These are phyloP conservation scores for Lactarius hengduanensis DNA, from an alignment of 768 basidiomycete species.

Conservation along the genomic window DNA sequence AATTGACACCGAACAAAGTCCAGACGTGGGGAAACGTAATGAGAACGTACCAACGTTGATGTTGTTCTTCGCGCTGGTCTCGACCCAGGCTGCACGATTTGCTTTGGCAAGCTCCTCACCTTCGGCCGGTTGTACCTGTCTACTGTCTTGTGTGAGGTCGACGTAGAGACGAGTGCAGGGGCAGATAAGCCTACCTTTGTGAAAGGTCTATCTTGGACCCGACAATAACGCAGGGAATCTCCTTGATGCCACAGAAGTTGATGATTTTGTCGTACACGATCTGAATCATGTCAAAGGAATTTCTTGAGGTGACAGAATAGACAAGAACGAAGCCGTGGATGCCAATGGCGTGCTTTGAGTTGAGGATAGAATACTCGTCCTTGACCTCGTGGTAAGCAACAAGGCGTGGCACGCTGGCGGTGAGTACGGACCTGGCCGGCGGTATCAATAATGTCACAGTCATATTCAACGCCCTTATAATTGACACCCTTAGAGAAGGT, in stretches of 20 bases:
- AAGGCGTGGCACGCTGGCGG: constrained; percentile 14
- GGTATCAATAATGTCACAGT: constrained; percentile 97
- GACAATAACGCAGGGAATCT: constrained; percentile 91
- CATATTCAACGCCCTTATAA: constrained; percentile 88
- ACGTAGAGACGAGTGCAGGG: constrained; percentile 8
- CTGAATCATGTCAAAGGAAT: constrained; percentile 93
- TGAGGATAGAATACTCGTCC: constrained; percentile 96
- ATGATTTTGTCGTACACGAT: constrained; percentile 93
- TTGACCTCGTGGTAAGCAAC: constrained; percentile 34
- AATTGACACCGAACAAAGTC: constrained; percentile 11
- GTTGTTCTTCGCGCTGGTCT: constrained; percentile 86
- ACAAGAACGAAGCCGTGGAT: constrained; percentile 97
- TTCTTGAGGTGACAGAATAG: constrained; percentile 86
- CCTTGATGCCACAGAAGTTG: constrained; percentile 77
- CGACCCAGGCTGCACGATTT: constrained; percentile 77
- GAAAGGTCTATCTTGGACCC: constrained; percentile 88
- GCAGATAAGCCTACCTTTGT: constrained; percentile 54
- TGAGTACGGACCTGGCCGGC: constrained; percentile 79
- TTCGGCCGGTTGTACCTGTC: constrained; percentile 74
- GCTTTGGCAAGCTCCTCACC: constrained; percentile 71
- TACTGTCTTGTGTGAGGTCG: constrained; percentile 38
- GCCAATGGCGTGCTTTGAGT: constrained; percentile 91
- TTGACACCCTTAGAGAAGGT: constrained; percentile 83
- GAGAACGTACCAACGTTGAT: constrained; percentile 77
- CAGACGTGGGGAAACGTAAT: constrained; percentile 6